These are phyloP conservation scores for Candida dubliniensis DNA, from an alignment of 1,139 yeast genomes.

Conservation along the genomic window DNA sequence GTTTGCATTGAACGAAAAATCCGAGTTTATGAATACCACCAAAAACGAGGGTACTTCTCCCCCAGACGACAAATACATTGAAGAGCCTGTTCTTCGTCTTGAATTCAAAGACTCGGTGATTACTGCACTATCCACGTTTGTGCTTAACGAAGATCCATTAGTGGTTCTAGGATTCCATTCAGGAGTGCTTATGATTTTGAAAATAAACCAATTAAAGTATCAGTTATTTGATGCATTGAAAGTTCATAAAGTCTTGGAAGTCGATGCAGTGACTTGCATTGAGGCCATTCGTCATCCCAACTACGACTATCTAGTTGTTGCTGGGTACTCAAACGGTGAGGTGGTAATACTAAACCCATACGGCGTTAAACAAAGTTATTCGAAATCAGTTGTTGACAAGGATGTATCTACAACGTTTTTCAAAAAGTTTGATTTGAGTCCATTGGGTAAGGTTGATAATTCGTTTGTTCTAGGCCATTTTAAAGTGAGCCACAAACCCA, in stretches of 20 bases:
- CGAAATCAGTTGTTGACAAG: constrained; percentile 30
- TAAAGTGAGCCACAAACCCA: constrained; percentile 58
- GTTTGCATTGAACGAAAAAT: constrained; percentile 28
- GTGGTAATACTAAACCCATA: constrained; percentile 36
- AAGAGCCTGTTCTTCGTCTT: constrained; percentile 36
- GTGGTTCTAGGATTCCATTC: constrained; percentile 38
- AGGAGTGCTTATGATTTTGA: constrained; percentile 35
- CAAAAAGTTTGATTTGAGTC: constrained; percentile 40
- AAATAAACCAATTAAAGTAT: constrained; percentile 28
- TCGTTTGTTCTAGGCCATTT: constrained; percentile 46
- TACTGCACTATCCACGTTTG: constrained; percentile 32
- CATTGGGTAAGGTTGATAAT: constrained; percentile 17
- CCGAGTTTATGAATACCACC: constrained; percentile 24
- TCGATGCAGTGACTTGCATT: constrained; percentile 32
- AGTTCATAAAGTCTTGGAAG: constrained; percentile 9
- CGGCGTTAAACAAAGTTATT: constrained; percentile 18
- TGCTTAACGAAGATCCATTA: constrained; percentile 23
- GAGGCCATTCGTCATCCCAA: constrained; percentile 32
- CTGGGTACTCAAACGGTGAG: constrained; percentile 46
- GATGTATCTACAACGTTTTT: constrained; percentile 41
- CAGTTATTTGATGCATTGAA: constrained; percentile 25
- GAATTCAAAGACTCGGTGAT: constrained; percentile 29
- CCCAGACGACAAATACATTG: constrained; percentile 27
- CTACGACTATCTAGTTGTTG: constrained; percentile 35
- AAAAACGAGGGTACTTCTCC: constrained; percentile 25